phyloP scores from a whole-genome alignment of 176 grass and related monocot species.

The Phyllostachys edulis region DNA sequence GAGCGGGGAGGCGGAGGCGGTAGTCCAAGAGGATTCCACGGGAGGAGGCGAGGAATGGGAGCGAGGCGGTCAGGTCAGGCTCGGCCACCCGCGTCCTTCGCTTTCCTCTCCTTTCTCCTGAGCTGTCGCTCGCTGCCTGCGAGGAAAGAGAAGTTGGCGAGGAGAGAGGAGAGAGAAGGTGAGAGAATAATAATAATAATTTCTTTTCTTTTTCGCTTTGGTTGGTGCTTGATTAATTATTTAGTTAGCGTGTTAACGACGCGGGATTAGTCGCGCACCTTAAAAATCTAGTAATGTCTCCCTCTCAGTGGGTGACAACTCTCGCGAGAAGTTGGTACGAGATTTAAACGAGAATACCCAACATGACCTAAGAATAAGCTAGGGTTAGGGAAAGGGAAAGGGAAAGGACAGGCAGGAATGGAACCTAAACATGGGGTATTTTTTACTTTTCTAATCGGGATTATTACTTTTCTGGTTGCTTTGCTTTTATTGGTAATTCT shows the following conservation, averaged over 20 bases:
- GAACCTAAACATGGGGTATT: neutral
- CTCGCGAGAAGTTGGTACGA: too few relatives aligned
- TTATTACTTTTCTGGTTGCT: neutral
- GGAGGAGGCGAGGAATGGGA: neutral
- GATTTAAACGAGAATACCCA: too few relatives aligned
- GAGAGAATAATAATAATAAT: neutral
- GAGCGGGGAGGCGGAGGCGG: neutral
- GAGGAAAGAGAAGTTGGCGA: neutral
- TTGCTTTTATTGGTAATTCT: neutral
- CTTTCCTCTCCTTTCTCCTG: constrained; percentile 29
- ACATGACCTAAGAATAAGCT: neutral
- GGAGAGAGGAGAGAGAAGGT: neutral
- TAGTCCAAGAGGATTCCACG: constrained; percentile 47
- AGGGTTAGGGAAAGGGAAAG: neutral
- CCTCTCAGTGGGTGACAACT: too few relatives aligned
- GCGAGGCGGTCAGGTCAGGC: constrained; percentile 8
- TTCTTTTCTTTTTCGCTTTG: neutral
- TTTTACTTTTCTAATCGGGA: neutral
- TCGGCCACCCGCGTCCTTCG: constrained; percentile 23
- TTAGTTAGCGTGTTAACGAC: neutral
- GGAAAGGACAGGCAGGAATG: neutral
- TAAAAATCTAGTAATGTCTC: too few relatives aligned
- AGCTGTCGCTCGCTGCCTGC: constrained; percentile 13
- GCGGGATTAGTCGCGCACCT: neutral
- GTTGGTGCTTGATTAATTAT: neutral